A percentile compares a stretch with the other conserved stretches of the same genome.
phyloP scores from a whole-genome alignment of 2,329 filamentous ascomycete species.

The Huntiella bhutanensis region DNA sequence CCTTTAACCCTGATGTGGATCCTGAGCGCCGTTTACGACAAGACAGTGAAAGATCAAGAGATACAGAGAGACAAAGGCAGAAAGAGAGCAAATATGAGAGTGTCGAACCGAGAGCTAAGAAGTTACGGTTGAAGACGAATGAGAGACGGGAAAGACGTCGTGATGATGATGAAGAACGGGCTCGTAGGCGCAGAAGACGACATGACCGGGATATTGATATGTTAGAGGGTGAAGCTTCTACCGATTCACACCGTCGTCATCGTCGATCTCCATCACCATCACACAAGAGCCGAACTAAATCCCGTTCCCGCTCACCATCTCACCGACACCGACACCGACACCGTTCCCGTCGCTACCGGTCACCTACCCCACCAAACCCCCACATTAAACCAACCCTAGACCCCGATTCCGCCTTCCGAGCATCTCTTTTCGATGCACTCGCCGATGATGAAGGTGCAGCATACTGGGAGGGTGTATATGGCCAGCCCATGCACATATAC shows the following conservation, averaged over 20 bases:
- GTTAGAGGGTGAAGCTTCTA: too few species aligned
- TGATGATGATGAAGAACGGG: conserved; percentile 13
- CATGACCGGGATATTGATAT: not conserved
- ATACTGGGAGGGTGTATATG: conserved; percentile 95
- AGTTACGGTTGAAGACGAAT: conserved; percentile 5
- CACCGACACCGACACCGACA: conserved; percentile 14
- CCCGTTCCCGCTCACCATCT: conserved; percentile 7
- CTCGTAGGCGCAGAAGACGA: too few species aligned
- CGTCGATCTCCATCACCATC: not conserved
- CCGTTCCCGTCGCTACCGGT: conserved; percentile 20
- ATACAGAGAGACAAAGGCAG: not conserved
- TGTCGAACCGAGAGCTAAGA: not conserved
- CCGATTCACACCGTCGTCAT: not conserved
- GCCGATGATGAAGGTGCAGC: conserved; percentile 89
- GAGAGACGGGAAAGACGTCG: conserved; percentile 14
- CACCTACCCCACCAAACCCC: conserved; percentile 28
- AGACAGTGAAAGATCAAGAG: not conserved
- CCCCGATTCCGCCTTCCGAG: conserved; percentile 63
- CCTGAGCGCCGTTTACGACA: conserved; percentile 1
- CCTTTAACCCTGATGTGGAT: conserved; percentile 23
- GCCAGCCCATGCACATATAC: conserved; percentile 80
- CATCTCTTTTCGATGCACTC: conserved; percentile 90
- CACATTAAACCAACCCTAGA: conserved; percentile 32
- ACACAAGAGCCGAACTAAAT: not conserved
- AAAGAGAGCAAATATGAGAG: not conserved